Evolutionary conservation across 768 basidiomycete species (phyloP).

Genomic region (Erythrobasidium yunnanense): DNA sequence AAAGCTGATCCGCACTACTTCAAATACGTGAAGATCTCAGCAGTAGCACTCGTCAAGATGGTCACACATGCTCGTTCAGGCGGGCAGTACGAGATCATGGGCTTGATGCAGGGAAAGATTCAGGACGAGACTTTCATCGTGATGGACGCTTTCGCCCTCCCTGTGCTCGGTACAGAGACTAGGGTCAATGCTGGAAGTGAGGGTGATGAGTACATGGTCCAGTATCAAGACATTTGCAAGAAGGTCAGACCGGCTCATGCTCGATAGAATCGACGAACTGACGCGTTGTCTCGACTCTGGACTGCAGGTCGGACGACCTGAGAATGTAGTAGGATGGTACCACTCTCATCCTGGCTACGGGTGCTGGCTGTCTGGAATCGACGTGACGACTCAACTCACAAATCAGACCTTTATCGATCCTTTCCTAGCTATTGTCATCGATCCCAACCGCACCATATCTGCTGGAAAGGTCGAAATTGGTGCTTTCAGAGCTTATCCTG

Average conservation of each 20-base stretch:
- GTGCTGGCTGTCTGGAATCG: slow-evolving; percentile 98
- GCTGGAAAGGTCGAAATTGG: slow-evolving; percentile 98
- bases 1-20: slow-evolving; percentile 56
- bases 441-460: slow-evolving; percentile 95
- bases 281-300: too few species aligned
- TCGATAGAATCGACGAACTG: too few species aligned
- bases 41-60: slow-evolving; percentile 50
- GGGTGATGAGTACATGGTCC: slow-evolving; percentile 97
- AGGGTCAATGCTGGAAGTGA: slow-evolving; percentile 91
- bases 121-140: slow-evolving; percentile 49
- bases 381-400: slow-evolving; percentile 89
- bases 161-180: slow-evolving; percentile 96
- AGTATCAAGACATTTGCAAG: slow-evolving; percentile 70
- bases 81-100: slow-evolving; percentile 98
- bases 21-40: slow-evolving; percentile 47
- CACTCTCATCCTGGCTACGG: slow-evolving; percentile 98
- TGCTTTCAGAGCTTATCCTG: slow-evolving; percentile 94
- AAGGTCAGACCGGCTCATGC: slow-evolving; percentile 50
- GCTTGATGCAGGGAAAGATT: slow-evolving; percentile 95
- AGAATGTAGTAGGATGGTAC: slow-evolving; percentile 92
- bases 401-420: slow-evolving; percentile 94
- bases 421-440: slow-evolving; percentile 93
- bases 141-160: slow-evolving; percentile 92
- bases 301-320: slow-evolving; percentile 39
- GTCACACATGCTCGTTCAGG: slow-evolving; percentile 81